Evolutionary conservation across 2,329 filamentous ascomycete genomes (phyloP).

Genomic region (Nakataea oryzae): DNA sequence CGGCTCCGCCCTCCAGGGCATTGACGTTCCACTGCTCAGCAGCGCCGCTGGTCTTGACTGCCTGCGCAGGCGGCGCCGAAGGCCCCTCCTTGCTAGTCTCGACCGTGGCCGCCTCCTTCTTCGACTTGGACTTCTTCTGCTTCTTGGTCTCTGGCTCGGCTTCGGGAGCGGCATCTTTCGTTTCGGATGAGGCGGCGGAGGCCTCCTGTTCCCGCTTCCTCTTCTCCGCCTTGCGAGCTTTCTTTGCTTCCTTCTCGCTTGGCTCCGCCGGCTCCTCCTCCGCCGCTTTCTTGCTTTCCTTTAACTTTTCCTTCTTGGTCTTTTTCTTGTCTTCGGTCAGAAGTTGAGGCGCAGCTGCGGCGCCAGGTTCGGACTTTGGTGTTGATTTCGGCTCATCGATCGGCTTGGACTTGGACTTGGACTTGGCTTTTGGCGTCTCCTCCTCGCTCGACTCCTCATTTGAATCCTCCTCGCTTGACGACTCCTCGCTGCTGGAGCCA

Average conservation of each 20-base stretch:
- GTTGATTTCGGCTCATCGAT: not conserved
- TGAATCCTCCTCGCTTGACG: not conserved
- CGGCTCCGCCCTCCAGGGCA: slow-evolving; percentile 37
- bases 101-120: slow-evolving; percentile 16
- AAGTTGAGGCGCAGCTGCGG: not conserved
- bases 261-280: slow-evolving; percentile 11
- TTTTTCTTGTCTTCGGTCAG: not conserved
- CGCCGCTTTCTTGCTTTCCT: slow-evolving; percentile 2
- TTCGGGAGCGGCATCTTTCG: slow-evolving; percentile 13
- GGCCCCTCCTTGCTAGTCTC: slow-evolving; percentile 13
- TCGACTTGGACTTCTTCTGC: slow-evolving; percentile 28
- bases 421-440: not conserved
- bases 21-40: slow-evolving; percentile 42
- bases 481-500: not conserved
- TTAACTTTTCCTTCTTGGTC: not conserved
- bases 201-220: slow-evolving; percentile 13
- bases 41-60: slow-evolving; percentile 12
- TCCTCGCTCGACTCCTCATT: not conserved
- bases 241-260: slow-evolving; percentile 10
- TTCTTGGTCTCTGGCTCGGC: slow-evolving; percentile 14
- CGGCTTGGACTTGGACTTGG: not conserved
- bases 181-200: slow-evolving; percentile 16
- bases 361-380: not conserved
- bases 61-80: slow-evolving; percentile 10
- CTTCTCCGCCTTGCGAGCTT: slow-evolving; percentile 16